phyloP scores from a whole-genome alignment of 2,329 filamentous ascomycete species.

The Fusarium illudens region DNA sequence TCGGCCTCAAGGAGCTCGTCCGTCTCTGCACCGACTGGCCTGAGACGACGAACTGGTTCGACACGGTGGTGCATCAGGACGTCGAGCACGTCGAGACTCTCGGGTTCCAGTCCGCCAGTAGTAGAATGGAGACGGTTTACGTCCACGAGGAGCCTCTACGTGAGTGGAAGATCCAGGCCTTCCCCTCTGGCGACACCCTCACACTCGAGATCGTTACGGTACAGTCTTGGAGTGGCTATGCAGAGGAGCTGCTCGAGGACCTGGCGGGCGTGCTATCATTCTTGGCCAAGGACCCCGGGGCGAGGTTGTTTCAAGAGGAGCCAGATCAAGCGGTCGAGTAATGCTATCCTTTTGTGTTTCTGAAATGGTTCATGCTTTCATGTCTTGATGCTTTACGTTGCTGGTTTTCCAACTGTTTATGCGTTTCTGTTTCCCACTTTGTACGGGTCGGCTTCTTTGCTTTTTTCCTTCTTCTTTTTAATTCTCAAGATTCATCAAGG shows the following conservation, averaged over 20 bases:
- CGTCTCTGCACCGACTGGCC: background rate
- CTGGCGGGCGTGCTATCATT: background rate
- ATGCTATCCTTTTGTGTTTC: background rate
- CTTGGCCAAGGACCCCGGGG: background rate
- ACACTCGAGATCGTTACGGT: background rate
- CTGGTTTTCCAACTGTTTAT: background rate
- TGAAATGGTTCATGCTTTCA: background rate
- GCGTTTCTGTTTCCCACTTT: too few species aligned
- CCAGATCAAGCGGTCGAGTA: background rate
- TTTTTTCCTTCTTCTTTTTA: background rate
- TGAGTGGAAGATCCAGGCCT: background rate
- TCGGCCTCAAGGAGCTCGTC: slow-evolving; percentile 63
- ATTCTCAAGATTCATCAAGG: background rate
- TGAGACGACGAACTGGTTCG: background rate
- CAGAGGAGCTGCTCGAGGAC: background rate
- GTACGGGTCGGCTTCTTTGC: background rate
- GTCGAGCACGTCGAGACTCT: background rate
- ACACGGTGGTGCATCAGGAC: background rate
- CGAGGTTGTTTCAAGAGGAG: background rate
- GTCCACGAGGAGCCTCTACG: background rate
- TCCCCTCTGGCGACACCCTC: background rate
- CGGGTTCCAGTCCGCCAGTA: background rate
- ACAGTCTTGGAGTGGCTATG: background rate
- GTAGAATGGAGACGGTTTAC: background rate
- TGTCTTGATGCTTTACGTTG: background rate